phyloP scores from a whole-genome alignment of 148 eudicot species.

The Hydrangea macrophylla region DNA sequence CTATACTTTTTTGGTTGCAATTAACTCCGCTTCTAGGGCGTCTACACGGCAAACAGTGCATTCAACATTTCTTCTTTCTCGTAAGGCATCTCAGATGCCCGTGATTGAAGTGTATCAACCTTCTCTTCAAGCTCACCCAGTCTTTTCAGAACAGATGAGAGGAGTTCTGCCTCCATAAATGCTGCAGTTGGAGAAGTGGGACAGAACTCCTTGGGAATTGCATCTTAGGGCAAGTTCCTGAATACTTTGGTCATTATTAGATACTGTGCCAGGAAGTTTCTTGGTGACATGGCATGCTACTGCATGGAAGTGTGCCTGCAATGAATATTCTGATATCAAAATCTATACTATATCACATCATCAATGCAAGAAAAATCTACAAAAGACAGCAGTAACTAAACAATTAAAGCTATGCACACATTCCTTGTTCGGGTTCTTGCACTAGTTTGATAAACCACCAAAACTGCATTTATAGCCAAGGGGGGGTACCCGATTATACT shows the following conservation, averaged over 20 bases:
- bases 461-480: too few species aligned
- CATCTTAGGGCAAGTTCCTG: constrained; percentile 33
- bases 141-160: constrained; percentile 31
- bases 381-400: too few species aligned
- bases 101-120: constrained; percentile 63
- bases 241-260: constrained; percentile 21
- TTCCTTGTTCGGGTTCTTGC: too few species aligned
- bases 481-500: too few species aligned
- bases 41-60: constrained; percentile 75
- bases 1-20: constrained; percentile 94
- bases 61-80: constrained; percentile 69
- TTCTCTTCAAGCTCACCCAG: constrained; percentile 58
- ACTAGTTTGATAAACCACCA: too few species aligned
- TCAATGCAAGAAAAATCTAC: background rate
- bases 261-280: constrained; percentile 40
- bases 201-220: constrained; percentile 40
- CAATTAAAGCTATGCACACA: too few species aligned
- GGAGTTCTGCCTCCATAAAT: constrained; percentile 50
- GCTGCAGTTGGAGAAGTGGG: constrained; percentile 71
- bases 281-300: constrained; percentile 39
- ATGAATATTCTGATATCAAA: constrained; percentile 6
- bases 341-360: background rate
- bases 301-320: constrained; percentile 49
- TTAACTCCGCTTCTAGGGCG: constrained; percentile 67
- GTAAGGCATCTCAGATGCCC: constrained; percentile 66